Evolutionary conservation across 768 basidiomycete genomes (phyloP).

Genomic region (Auricularia sp.): DNA sequence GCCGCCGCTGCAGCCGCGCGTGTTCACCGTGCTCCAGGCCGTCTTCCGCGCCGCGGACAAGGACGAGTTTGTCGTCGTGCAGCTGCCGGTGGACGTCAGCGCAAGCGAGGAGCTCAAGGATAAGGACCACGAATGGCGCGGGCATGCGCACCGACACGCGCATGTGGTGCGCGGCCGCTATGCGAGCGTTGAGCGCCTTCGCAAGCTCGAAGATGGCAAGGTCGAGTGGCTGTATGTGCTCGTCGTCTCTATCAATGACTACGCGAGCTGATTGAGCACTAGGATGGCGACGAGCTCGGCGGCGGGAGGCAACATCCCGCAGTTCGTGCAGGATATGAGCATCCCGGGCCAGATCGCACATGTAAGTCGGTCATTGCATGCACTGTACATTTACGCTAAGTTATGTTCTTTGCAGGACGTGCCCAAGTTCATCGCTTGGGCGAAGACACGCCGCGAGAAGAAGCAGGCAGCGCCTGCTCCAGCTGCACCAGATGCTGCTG

Average conservation of each 20-base stretch:
- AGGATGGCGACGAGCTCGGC: conserved; percentile 66
- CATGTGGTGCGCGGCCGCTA: conserved; percentile 59
- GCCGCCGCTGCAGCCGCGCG: conserved; percentile 58
- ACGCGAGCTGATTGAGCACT: background rate
- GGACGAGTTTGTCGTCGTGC: conserved; percentile 28
- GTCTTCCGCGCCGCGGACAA: conserved; percentile 3
- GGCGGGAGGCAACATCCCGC: conserved; percentile 59
- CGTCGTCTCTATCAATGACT: background rate
- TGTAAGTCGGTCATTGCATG: conserved; percentile 27
- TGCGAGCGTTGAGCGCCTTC: conserved; percentile 55
- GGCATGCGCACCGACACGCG: conserved; percentile 40
- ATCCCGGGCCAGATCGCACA: conserved; percentile 54
- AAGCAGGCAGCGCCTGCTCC: too few relatives aligned
- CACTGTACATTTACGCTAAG: background rate
- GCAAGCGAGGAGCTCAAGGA: background rate
- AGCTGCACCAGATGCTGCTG: too few relatives aligned
- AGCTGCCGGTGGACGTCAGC: conserved; percentile 59
- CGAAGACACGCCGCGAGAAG: conserved; percentile 21
- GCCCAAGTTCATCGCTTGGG: conserved; percentile 61
- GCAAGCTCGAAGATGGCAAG: conserved; percentile 49
- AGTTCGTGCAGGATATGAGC: conserved; percentile 48
- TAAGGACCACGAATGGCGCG: conserved; percentile 30
- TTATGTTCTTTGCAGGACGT: conserved; percentile 42
- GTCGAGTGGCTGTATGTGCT: conserved; percentile 49
- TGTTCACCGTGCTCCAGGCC: conserved; percentile 69